These are phyloP conservation scores for Linderniella brevidens DNA, from an alignment of 257 asterid genomes.

Conservation along the genomic window DNA sequence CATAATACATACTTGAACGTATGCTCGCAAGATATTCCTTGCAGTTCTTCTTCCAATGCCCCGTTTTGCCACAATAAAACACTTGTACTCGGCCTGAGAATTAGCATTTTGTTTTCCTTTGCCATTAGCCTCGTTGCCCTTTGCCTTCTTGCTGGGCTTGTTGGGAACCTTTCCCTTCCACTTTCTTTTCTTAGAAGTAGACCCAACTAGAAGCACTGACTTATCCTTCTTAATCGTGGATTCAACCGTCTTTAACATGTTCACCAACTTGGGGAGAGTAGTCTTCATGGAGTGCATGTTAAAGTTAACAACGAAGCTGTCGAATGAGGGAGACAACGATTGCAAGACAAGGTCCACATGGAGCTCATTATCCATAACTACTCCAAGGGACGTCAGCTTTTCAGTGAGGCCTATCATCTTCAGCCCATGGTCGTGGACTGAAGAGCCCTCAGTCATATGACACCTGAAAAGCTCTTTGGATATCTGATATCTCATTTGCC, in stretches of 20 bases:
- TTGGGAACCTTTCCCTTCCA: neutral
- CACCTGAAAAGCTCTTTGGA: neutral
- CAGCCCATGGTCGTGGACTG: neutral
- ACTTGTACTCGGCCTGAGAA: neutral
- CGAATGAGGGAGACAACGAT: neutral
- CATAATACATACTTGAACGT: neutral
- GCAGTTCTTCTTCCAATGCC: no score
- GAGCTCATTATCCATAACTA: neutral
- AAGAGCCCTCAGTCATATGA: neutral
- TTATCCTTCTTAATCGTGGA: neutral
- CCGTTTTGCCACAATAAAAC: neutral
- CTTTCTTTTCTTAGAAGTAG: conserved; percentile 1
- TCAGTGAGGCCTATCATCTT: neutral
- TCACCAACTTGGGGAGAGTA: neutral
- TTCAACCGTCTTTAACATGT: neutral
- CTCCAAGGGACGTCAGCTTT: neutral
- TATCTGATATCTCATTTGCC: neutral
- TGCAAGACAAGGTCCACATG: neutral
- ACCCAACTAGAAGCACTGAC: neutral
- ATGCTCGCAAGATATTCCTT: no score
- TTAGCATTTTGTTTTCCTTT: neutral
- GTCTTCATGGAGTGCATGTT: neutral
- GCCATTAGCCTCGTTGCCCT: neutral
- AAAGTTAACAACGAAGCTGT: neutral
- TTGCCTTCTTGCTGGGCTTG: neutral